Conservation (phyloP, 2,329 filamentous ascomycete species). For the Lithohypha guttulata region DNA sequence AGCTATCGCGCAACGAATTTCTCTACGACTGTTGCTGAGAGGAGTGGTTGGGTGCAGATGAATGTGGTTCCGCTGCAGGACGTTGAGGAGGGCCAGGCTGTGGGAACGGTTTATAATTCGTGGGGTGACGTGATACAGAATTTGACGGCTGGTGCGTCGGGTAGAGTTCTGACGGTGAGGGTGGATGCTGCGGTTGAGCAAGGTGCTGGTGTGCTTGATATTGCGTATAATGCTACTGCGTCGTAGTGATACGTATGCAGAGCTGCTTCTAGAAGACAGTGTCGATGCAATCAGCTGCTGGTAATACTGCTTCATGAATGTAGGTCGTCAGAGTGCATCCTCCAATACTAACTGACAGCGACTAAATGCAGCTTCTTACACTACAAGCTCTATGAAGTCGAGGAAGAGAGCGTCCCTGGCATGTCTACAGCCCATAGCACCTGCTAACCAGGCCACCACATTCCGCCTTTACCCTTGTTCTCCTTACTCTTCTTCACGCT, state of each 20-base stretch:
- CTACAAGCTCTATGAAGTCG: no score
- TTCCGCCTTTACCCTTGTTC: constrained; percentile 1
- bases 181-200: constrained; percentile 8
- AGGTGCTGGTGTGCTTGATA: constrained; percentile 3
- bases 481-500: constrained; percentile 4
- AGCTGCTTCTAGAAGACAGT: no score
- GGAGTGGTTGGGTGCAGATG: constrained; percentile 10
- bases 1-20: constrained; percentile 7
- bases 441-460: constrained; percentile 8
- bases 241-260: no score
- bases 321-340: no score
- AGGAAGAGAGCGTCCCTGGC: no score
- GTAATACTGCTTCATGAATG: no score
- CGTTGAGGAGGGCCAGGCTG: constrained; percentile 9
- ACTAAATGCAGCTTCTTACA: no score
- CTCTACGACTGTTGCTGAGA: background rate
- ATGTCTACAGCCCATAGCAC: background rate
- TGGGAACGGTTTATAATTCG: constrained; percentile 7
- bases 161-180: constrained; percentile 1
- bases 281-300: no score
- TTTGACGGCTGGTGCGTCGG: constrained; percentile 6
- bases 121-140: constrained; percentile 10
- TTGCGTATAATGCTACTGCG: constrained; percentile 10
- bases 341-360: no score
- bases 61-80: constrained; percentile 4